These are phyloP conservation scores for Brassica rapa DNA, from an alignment of 345 rosid species.

Conservation along the genomic window DNA sequence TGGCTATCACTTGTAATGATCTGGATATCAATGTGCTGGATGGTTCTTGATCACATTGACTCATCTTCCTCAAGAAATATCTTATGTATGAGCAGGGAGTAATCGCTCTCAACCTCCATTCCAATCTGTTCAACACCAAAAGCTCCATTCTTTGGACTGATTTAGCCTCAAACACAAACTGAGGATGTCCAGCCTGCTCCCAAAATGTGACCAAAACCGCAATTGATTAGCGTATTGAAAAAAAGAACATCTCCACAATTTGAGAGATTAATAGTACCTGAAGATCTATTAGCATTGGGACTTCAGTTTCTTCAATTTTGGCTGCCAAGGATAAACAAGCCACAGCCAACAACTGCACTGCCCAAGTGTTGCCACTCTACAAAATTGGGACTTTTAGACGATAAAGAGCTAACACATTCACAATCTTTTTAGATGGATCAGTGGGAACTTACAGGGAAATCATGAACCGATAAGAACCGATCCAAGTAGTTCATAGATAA, in stretches of 20 bases:
- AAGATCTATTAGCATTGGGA: conserved; percentile 59
- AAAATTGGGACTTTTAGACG: not conserved
- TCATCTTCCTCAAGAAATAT: conserved; percentile 51
- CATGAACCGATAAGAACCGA: conserved; percentile 65
- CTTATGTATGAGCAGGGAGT: conserved; percentile 69
- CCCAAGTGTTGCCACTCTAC: conserved; percentile 63
- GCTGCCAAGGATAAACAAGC: conserved; percentile 79
- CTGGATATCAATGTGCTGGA: conserved; percentile 45
- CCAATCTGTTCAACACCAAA: conserved; percentile 53
- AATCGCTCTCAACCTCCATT: conserved; percentile 61
- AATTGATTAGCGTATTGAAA: not conserved
- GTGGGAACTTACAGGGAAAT: conserved; percentile 61
- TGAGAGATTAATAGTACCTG: conserved; percentile 49
- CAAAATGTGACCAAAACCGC: conserved; percentile 10
- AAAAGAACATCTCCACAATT: not conserved
- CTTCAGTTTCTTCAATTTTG: conserved; percentile 70
- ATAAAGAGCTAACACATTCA: not conserved
- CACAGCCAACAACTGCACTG: conserved; percentile 61
- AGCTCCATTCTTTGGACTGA: conserved; percentile 77
- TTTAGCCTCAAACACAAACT: conserved; percentile 56
- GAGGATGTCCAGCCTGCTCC: conserved; percentile 54
- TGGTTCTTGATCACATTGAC: conserved; percentile 44
- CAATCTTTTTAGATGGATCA: not conserved
- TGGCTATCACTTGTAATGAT: conserved; percentile 59
- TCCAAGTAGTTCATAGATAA: conserved; percentile 73